Conservation (phyloP, 1,284 basidiomycete genomes). For the Sporisorium exsertum region DNA sequence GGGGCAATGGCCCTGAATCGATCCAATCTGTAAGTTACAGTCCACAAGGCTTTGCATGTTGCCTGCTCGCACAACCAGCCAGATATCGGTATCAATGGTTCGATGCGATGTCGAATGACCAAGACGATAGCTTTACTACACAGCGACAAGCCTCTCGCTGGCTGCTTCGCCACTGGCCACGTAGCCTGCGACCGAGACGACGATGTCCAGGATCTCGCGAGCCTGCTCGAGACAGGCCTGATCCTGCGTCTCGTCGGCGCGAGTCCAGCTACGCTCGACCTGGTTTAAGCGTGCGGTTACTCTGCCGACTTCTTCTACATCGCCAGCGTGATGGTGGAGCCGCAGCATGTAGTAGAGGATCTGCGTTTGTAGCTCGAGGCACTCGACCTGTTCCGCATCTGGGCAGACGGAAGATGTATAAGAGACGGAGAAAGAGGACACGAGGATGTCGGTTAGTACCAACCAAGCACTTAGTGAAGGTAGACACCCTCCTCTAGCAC, state of each 20-base stretch:
- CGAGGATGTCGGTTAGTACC: not conserved
- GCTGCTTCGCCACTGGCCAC: conserved; percentile 44
- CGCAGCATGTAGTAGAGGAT: conserved; percentile 52
- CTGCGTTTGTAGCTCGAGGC: conserved; percentile 34
- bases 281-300: conserved; percentile 10
- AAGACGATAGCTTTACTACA: not conserved
- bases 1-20: too few species aligned
- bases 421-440: not conserved
- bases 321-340: conserved; percentile 40
- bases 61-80: too few species aligned
- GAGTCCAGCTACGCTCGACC: conserved; percentile 27
- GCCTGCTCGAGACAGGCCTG: conserved; percentile 17
- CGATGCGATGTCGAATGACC: too few species aligned
- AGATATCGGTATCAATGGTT: too few species aligned
- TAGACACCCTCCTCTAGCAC: not conserved
- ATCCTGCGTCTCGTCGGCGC: conserved; percentile 14
- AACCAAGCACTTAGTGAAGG: not conserved
- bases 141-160: conserved; percentile 1
- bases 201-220: conserved; percentile 30
- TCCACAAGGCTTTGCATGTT: too few species aligned
- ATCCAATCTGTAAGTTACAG: too few species aligned
- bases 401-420: not conserved
- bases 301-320: not conserved
- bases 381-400: conserved; percentile 35
- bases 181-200: conserved; percentile 38